phyloP scores from a whole-genome alignment of 345 rosid species.

The Pseudoturritis turrita region DNA sequence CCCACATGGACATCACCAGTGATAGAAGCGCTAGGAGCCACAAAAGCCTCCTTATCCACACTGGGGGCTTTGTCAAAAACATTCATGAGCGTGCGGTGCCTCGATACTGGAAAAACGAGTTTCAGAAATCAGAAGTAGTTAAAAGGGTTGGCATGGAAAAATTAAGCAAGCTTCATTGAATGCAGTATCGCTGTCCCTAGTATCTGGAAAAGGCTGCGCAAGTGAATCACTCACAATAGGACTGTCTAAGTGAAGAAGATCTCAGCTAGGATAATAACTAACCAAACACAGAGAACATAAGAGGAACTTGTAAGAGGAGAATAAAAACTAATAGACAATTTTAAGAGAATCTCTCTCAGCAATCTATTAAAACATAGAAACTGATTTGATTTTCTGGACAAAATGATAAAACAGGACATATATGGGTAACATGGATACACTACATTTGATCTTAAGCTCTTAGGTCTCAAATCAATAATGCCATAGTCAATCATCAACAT shows the following conservation, averaged over 20 bases:
- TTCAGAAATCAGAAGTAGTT: not conserved
- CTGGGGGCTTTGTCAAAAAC: slow-evolving; percentile 66
- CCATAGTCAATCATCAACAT: not conserved
- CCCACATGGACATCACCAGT: slow-evolving; percentile 75
- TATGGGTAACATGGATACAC: not conserved
- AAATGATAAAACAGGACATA: not conserved
- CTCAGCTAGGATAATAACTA: not conserved
- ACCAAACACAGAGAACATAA: not conserved
- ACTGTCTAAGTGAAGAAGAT: not conserved
- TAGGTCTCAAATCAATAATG: not conserved
- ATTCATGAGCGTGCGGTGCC: slow-evolving; percentile 90
- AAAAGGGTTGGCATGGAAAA: not conserved
- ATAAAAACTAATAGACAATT: not conserved
- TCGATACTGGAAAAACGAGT: slow-evolving; percentile 50
- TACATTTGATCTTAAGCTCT: not conserved
- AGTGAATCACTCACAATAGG: not conserved
- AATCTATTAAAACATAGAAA: not conserved
- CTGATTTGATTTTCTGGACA: not conserved
- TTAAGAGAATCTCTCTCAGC: not conserved
- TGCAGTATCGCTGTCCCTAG: not conserved
- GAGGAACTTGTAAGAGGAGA: not conserved
- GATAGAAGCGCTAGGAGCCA: slow-evolving; percentile 86
- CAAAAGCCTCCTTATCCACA: slow-evolving; percentile 74
- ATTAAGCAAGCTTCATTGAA: not conserved
- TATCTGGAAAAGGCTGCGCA: not conserved